Evolutionary conservation across 1,284 basidiomycete genomes (phyloP).

Genomic region (Microbotryum lychnidis-dioicae): DNA sequence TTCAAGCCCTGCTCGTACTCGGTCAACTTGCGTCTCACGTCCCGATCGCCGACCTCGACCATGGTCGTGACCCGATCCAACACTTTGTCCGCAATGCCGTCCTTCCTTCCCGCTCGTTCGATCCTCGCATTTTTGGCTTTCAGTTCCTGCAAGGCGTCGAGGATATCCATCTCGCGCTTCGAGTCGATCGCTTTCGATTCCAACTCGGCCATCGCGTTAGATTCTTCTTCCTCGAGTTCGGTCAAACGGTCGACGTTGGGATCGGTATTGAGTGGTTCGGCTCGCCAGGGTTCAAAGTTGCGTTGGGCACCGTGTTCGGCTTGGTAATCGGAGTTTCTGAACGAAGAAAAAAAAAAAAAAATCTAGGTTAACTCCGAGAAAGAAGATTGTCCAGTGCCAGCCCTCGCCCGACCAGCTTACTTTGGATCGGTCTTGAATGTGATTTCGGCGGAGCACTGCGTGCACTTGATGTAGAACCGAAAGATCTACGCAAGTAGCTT

Average conservation of each 20-base stretch:
- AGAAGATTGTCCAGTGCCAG: too few species aligned
- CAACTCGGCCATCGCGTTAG: conserved; percentile 93
- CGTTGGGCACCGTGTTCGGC: conserved; percentile 89
- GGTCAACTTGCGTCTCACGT: conserved; percentile 48
- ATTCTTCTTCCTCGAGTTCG: conserved; percentile 55
- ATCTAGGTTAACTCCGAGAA: not conserved
- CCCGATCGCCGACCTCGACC: conserved; percentile 47
- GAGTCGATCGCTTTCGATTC: conserved; percentile 86
- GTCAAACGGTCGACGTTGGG: conserved; percentile 45
- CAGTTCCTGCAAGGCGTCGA: conserved; percentile 93
- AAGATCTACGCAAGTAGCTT: conserved; percentile 7
- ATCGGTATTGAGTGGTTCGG: conserved; percentile 47
- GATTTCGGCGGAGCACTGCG: conserved; percentile 90
- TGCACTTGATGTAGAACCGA: conserved; percentile 51
- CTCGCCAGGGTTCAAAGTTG: conserved; percentile 89
- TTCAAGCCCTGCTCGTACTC: conserved; percentile 46
- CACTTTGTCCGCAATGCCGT: conserved; percentile 43
- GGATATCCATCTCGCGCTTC: conserved; percentile 95
- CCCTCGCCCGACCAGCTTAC: conserved; percentile 20
- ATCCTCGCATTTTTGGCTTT: conserved; percentile 84
- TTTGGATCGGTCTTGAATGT: conserved; percentile 99
- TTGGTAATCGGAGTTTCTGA: conserved; percentile 72
- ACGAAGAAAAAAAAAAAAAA: not conserved
- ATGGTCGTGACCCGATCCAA: conserved; percentile 28
- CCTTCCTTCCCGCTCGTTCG: conserved; percentile 56